phyloP scores from a whole-genome alignment of 768 basidiomycete species.

The Lentinula aciculospora region DNA sequence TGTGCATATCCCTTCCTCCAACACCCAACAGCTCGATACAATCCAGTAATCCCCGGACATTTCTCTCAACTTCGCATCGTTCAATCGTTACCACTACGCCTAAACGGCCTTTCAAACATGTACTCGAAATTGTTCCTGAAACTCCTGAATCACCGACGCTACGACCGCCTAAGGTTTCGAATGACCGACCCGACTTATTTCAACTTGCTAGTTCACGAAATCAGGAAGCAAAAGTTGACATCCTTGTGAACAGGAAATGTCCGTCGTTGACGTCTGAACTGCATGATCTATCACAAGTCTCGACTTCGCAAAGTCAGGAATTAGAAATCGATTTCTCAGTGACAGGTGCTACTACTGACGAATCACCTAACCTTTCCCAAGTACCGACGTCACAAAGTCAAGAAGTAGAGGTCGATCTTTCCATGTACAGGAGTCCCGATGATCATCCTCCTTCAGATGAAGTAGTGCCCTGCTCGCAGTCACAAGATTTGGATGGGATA shows the following conservation, averaged over 20 bases:
- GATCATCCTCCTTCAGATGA: background rate
- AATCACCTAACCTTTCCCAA: background rate
- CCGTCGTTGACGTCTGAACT: background rate
- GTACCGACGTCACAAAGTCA: conserved; percentile 6
- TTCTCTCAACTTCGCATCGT: background rate
- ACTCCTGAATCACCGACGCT: background rate
- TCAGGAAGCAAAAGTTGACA: conserved; percentile 17
- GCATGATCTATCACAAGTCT: background rate
- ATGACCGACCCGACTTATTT: background rate
- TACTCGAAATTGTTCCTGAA: background rate
- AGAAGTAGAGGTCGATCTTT: conserved; percentile 1
- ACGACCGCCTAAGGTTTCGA: background rate
- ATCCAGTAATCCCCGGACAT: too few relatives aligned
- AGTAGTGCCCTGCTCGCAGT: background rate
- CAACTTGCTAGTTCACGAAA: conserved; percentile 32
- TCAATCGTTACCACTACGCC: background rate
- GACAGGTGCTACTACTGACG: background rate
- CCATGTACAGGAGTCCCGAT: background rate
- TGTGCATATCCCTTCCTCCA: background rate
- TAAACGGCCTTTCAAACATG: background rate
- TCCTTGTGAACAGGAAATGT: background rate
- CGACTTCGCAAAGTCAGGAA: conserved; percentile 5
- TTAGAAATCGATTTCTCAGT: background rate
- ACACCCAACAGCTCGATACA: background rate
- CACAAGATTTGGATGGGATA: background rate